Percentiles rank a stretch among this genome's conserved stretches.
Conservation (phyloP, 768 basidiomycete species). For the Gloeostereum incarnatum region DNA sequence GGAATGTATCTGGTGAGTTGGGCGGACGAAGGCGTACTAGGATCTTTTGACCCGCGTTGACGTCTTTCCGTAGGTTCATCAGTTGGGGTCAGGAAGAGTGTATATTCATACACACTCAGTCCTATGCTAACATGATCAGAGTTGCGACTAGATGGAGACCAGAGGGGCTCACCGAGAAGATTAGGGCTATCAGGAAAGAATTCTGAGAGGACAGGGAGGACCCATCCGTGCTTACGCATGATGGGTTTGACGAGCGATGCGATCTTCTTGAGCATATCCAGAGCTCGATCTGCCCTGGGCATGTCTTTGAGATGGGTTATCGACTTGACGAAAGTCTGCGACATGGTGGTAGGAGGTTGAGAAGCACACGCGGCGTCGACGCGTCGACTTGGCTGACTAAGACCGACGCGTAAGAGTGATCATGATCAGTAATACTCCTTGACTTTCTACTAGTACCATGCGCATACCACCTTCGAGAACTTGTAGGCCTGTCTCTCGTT, state of each 20-base stretch:
- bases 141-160: background rate
- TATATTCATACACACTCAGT: constrained; percentile 19
- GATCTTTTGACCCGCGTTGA: constrained; percentile 78
- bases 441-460: no score
- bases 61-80: constrained; percentile 32
- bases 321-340: constrained; percentile 50
- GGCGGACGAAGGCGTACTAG: constrained; percentile 72
- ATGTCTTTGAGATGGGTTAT: constrained; percentile 65
- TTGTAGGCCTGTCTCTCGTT: no score
- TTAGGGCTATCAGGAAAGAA: constrained; percentile 74
- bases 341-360: constrained; percentile 22
- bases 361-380: no score
- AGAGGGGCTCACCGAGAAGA: constrained; percentile 51
- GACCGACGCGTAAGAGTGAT: no score
- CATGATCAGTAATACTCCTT: no score
- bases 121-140: constrained; percentile 14
- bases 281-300: constrained; percentile 59
- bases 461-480: no score
- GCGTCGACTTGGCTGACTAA: background rate
- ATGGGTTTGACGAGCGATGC: constrained; percentile 87
- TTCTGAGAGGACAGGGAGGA: constrained; percentile 70
- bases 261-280: constrained; percentile 56
- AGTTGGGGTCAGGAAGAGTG: background rate
- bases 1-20: constrained; percentile 58
- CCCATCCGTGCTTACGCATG: constrained; percentile 82